Base-by-base conservation (phyloP, 2,329 filamentous ascomycete genomes). In the Aplosporella prunicola region DNA sequence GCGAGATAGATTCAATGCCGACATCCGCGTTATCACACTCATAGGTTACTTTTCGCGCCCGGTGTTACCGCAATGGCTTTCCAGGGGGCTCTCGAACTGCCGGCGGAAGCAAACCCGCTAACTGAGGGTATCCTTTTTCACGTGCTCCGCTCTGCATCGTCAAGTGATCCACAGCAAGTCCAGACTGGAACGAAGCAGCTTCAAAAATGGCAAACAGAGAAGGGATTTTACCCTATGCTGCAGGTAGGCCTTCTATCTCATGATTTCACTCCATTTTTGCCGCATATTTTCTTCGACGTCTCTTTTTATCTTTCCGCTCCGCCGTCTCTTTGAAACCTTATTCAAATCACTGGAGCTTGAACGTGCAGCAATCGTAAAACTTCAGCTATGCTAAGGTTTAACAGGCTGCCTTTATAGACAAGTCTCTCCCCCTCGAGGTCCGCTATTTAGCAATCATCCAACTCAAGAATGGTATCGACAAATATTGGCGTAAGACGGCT, bases 391-490 rank as follows among this genome's bases (percentile, higher is more conserved):
- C 47, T 56, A 28, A 53, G 32, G 26, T 18, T 3, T 25, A 43
- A 9, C 52, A 93, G 80, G 73, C 80, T 48, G 74, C 86, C 23
- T 95, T 88, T 56, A 72, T 94, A 45, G 83, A 94, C 63, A 78
- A 77, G 43, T 76, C 77, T 2, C 66, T 93, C 1, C 82, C 85
- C 1, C 63, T 76, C 41, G 80, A 93, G 51, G 74, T 89, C 36
- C 82, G 91, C 43, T 87, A 93, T 52, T 78, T 95, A 9, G 83
- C 89, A 38, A 77, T 96, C 41, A 94, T 96, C 48, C 84, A 94
- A 56, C 71, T 98, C 37, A 96, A 96, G 58, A 95, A 96, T 58
- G 91, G 88, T 39, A 88, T 96, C 60, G 89, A 96, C 57, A 87
- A 82, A 56, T 86, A 87, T 60, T 98, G 91, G 91, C 75, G 91